phyloP scores from a whole-genome alignment of 2,329 filamentous ascomycete species.

The Trichoderma sp. region DNA sequence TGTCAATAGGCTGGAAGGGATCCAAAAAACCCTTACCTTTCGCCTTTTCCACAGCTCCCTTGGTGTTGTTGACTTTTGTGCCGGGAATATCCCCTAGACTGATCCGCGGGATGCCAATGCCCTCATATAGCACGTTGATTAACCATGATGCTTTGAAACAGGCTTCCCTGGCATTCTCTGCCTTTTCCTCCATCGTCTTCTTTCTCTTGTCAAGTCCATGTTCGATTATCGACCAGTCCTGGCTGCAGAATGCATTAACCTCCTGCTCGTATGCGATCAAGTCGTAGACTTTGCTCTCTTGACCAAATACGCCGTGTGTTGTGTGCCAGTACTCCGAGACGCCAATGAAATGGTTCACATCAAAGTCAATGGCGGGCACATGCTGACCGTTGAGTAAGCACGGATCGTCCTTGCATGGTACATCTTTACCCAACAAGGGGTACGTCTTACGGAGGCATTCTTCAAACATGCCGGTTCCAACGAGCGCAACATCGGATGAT shows the following conservation, averaged over 20 bases:
- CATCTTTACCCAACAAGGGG: conserved; percentile 85
- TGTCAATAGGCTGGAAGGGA: conserved; percentile 89
- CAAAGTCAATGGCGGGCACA: conserved; percentile 92
- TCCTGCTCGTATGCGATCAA: conserved; percentile 83
- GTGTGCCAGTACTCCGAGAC: conserved; percentile 99
- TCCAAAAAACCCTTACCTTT: conserved; percentile 75
- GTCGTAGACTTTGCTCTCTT: conserved; percentile 80
- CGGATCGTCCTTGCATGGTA: conserved; percentile 75
- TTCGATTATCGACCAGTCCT: conserved; percentile 76
- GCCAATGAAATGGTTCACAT: conserved; percentile 95
- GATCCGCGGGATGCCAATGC: conserved; percentile 86
- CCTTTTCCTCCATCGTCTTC: conserved; percentile 73
- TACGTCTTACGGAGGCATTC: conserved; percentile 80
- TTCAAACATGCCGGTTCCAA: conserved; percentile 84
- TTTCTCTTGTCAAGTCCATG: conserved; percentile 61
- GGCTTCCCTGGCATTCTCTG: conserved; percentile 76
- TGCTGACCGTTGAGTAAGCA: conserved; percentile 90
- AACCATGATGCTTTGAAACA: conserved; percentile 99
- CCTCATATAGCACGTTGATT: conserved; percentile 93
- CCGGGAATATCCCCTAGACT: conserved; percentile 64
- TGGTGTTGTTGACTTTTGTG: conserved; percentile 66
- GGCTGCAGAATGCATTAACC: conserved; percentile 80
- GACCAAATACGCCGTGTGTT: conserved; percentile 87
- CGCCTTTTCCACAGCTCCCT: conserved; percentile 63
- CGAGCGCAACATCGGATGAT: conserved; percentile 50